Base-by-base conservation (phyloP, 2,329 filamentous ascomycete species). In the Fusarium guadeloupense region DNA sequence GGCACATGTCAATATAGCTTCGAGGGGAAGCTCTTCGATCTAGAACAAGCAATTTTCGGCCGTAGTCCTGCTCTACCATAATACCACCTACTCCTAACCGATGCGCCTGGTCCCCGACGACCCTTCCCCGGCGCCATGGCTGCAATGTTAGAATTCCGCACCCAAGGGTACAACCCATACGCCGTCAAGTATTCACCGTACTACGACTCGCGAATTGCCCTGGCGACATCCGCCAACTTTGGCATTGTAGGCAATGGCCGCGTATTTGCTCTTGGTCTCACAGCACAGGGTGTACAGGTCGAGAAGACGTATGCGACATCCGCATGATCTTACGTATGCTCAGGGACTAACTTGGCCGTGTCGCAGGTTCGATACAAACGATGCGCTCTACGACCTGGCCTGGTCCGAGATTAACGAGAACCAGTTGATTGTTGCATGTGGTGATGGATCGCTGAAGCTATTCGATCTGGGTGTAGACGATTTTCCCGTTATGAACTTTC, bases 141-240 rank as follows among this genome's bases (percentile, higher is more conserved):
- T 76, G 80, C 81, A 73, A 97, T 98, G 93, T 89, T 98, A 69
- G 93, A 97, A 78, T 98, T 91, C 79, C 90, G 91, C 64, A 98
- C 95, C 19, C 85, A 92, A 74, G 95, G 95, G 71, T 98, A 87
- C 84, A 97, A 98, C 77, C 93, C 93, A 71, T 97, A 96, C 79
- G 92, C 91, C 68, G 93, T 97, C 77, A 97, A 97, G 79, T 99
- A 98, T 83, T 98, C 94, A 51, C 95, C 95, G 7, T 99, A 97
- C 81, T 96, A 96, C 80, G 95, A 98, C 80, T 95, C 91, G 66
- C 89, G 93, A 62, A 87, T 99, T 64, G 94, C 94, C 53, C 93
- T 97, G 69, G 91, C 92, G 25, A 85, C 91, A 2, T 90, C 93
- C n/a, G 88, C 94, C 63, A 98, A 99, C 81, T 99, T 95, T 78